Conservation (phyloP, 73 alveolate species). For the Paramecium biaurelia region DNA sequence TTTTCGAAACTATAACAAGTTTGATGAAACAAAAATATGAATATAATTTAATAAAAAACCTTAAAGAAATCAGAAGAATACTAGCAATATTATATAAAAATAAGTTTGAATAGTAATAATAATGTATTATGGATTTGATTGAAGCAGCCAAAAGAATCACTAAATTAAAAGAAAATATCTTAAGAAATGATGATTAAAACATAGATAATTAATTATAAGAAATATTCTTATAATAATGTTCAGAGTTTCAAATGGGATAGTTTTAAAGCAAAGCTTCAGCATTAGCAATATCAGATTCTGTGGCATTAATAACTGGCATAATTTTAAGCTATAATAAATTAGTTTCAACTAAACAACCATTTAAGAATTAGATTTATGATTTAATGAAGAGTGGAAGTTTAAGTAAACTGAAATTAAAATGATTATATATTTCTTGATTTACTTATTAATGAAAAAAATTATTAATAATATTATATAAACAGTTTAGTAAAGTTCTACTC, state of each 20-base stretch:
- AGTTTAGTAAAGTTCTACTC: neutral
- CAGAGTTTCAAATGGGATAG: neutral
- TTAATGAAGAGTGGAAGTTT: neutral
- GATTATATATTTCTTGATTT: neutral
- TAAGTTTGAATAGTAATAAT: neutral
- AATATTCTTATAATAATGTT: neutral
- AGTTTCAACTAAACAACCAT: neutral
- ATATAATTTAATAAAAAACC: neutral
- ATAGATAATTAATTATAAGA: neutral
- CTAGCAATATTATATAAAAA: neutral
- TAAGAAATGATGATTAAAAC: neutral
- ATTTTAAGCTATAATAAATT: neutral
- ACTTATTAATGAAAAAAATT: no score
- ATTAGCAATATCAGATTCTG: neutral
- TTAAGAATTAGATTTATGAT: neutral
- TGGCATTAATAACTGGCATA: neutral
- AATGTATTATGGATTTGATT: neutral
- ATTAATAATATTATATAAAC: no score
- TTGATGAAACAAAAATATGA: neutral
- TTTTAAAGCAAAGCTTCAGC: neutral
- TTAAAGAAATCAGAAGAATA: neutral
- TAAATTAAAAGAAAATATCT: neutral
- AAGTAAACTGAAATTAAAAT: neutral
- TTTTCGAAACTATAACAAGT: neutral
- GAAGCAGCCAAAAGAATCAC: neutral